A percentile compares a stretch with the other conserved stretches of the same genome.
Evolutionary conservation across 768 basidiomycete genomes (phyloP).

Genomic region (Suillus discolor): DNA sequence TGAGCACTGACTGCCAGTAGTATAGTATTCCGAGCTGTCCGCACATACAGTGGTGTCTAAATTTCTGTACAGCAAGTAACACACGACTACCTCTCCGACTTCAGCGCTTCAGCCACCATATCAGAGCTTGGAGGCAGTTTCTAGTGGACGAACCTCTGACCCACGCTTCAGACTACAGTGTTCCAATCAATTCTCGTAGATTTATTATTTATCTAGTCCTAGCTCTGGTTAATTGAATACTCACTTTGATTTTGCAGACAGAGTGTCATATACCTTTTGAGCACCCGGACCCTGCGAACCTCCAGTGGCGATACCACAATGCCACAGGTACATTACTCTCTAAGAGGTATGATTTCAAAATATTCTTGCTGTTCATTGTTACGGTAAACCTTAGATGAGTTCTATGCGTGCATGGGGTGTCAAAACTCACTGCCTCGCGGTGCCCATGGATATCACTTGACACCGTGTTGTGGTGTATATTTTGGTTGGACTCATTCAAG

Average conservation of each 20-base stretch:
- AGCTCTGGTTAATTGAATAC: slow-evolving; percentile 49
- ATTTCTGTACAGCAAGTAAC: slow-evolving; percentile 13
- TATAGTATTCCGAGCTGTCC: slow-evolving; percentile 13
- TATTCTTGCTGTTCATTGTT: background rate
- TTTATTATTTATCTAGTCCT: slow-evolving; percentile 62
- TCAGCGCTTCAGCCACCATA: slow-evolving; percentile 35
- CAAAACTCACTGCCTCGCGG: background rate
- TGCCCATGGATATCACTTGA: background rate
- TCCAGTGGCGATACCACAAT: background rate
- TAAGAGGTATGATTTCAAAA: background rate
- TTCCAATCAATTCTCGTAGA: slow-evolving; percentile 33
- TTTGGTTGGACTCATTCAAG: background rate
- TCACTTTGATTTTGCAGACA: slow-evolving; percentile 76
- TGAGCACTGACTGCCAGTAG: no score
- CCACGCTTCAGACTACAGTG: slow-evolving; percentile 16
- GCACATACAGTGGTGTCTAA: background rate
- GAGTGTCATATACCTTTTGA: slow-evolving; percentile 79
- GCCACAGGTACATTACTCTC: background rate
- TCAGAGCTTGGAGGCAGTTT: slow-evolving; percentile 30
- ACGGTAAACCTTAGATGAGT: background rate
- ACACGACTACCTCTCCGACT: slow-evolving; percentile 20
- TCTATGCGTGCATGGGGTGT: background rate
- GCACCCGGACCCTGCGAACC: slow-evolving; percentile 40
- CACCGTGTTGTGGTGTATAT: no score
- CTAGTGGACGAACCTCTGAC: slow-evolving; percentile 15